Evolutionary conservation across 2,329 filamentous ascomycete species (phyloP), one percentile per base, ranked within the genome.

Genomic region (Alternaria tenuissima): DNA sequence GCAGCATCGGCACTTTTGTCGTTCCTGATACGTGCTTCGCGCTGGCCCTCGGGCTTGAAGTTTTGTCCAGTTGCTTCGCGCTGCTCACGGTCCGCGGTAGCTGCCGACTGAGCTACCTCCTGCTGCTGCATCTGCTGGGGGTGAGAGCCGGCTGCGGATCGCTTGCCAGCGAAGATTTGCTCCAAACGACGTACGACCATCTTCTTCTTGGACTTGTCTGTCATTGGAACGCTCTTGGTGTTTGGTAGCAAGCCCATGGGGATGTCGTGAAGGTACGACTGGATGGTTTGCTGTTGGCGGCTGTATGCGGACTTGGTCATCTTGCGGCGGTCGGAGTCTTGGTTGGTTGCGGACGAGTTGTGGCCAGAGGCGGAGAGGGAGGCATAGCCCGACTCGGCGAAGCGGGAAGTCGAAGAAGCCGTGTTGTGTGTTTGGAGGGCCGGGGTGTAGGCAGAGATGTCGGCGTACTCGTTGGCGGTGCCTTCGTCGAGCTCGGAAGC

Each of bases 121-220:
- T 88, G 82, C 65, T 86, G 85, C 67, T 86, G 85, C n/a, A 82
- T 76, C 18, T 81, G 83, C 54, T 84, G 83, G 11, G 81, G 81
- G 55, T 85, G 82, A 20, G 74, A 77, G 9, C 79, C 81, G 2
- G 76, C 67, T 3, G 71, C 74, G 47, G 78, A 82, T 73, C 71
- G 81, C 71, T 89, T 91, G 3, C 92, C 92, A 0, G 91, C 93
- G 63, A 95, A 96, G 1, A 96, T 83, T 64, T 94, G 91, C 71
- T 96, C 92, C 6, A 96, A 77, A 2, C 91, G 86, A 55, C 87
- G 85, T 3, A 94, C 92, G 0, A 94, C 89, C 20, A 93, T 73
- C 72, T 89, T 92, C 81, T 92, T 93, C 80, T 88, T 92, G 6
- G 90, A 86, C 65, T 87, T 89, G 14, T 94, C 91, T 0, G 88